These are phyloP conservation scores for Hortaea sp. DNA, from an alignment of 2,329 filamentous ascomycete genomes.

Conservation along the genomic window DNA sequence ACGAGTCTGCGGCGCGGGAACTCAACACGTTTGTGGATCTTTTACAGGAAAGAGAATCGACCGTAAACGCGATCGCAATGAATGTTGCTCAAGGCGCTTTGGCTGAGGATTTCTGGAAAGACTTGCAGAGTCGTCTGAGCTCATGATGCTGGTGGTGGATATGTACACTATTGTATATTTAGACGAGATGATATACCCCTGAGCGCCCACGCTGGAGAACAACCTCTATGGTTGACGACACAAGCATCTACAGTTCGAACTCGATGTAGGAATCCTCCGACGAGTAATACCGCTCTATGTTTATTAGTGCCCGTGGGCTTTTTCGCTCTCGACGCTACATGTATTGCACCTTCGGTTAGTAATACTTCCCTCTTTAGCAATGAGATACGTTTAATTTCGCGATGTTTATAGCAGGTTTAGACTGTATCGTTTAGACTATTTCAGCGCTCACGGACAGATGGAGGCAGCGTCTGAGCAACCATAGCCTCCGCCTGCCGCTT, in stretches of 20 bases:
- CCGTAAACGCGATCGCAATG: slow-evolving; percentile 69
- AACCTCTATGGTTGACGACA: background rate
- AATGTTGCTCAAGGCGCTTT: slow-evolving; percentile 44
- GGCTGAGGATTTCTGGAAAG: slow-evolving; percentile 16
- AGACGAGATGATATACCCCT: background rate
- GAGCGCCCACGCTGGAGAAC: background rate
- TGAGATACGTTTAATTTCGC: too few species aligned
- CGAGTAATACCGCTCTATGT: too few species aligned
- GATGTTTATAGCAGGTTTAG: too few species aligned
- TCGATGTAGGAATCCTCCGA: too few species aligned
- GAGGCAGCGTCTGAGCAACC: slow-evolving; percentile 1
- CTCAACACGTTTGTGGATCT: slow-evolving; percentile 51
- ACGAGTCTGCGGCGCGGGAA: slow-evolving; percentile 43
- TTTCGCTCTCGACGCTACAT: too few species aligned
- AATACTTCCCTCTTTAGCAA: too few species aligned
- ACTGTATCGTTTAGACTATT: too few species aligned
- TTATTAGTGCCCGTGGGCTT: too few species aligned
- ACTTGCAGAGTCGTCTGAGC: slow-evolving; percentile 16
- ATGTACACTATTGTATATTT: too few species aligned
- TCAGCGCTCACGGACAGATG: too few species aligned
- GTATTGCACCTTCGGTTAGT: too few species aligned
- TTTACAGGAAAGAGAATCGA: slow-evolving; percentile 53
- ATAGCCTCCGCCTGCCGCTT: slow-evolving; percentile 3
- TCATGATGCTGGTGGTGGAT: background rate
- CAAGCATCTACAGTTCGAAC: background rate